Conservation (phyloP, 2,329 filamentous ascomycete genomes). For the Pseudogymnoascus verrucosus region DNA sequence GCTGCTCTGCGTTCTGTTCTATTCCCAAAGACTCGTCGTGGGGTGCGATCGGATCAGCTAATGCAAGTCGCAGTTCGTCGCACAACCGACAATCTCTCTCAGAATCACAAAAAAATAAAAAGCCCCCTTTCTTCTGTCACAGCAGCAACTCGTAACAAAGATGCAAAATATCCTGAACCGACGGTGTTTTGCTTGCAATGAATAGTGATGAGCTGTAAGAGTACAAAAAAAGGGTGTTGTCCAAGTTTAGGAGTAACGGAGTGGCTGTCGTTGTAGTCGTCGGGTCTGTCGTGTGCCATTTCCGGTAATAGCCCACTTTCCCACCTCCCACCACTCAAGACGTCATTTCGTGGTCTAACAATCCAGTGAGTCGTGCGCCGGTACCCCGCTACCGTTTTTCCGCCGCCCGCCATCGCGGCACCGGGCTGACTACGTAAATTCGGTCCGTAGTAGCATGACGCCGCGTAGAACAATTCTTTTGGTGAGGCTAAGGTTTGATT, state of each 20-base stretch:
- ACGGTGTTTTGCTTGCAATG: background rate
- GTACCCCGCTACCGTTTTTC: background rate
- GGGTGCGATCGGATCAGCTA: background rate
- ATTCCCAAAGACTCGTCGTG: background rate
- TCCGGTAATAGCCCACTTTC: slow-evolving; percentile 6
- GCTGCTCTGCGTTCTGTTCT: background rate
- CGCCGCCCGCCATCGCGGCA: background rate
- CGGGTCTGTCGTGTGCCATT: background rate
- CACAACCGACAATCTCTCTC: background rate
- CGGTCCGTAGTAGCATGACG: background rate
- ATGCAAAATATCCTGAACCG: background rate
- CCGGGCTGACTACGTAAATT: background rate
- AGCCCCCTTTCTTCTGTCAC: background rate
- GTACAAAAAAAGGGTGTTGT: background rate
- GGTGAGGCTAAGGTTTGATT: background rate
- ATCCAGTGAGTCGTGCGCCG: background rate
- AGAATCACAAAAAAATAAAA: background rate
- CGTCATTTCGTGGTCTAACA: background rate
- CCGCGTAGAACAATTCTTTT: background rate
- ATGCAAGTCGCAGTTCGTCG: background rate
- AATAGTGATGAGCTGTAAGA: background rate
- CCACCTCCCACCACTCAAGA: slow-evolving; percentile 4
- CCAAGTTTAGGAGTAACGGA: background rate
- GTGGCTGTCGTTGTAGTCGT: background rate
- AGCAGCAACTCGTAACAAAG: background rate